These are phyloP conservation scores for Kwoniella dejecticola DNA, from an alignment of 768 basidiomycete genomes.

Conservation along the genomic window DNA sequence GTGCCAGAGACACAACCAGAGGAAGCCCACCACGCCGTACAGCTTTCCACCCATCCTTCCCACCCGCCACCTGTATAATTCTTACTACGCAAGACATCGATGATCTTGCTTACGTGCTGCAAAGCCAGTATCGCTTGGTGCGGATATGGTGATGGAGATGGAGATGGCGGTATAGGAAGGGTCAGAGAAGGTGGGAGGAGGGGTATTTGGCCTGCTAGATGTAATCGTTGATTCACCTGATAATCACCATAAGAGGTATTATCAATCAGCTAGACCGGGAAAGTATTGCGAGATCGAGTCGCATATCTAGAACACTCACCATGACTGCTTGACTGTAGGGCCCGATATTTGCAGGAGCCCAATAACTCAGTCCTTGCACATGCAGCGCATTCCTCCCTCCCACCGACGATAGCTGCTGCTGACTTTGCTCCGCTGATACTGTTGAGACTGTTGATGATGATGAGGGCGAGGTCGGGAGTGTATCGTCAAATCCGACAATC, in stretches of 20 bases:
- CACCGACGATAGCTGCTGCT: no score
- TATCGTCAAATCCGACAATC: conserved; percentile 69
- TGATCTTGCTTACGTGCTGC: conserved; percentile 77
- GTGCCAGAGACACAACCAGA: conserved; percentile 17
- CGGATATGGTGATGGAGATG: conserved; percentile 51
- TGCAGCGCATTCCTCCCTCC: conserved; percentile 71
- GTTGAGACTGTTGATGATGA: no score
- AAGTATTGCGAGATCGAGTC: no score
- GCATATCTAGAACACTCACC: no score
- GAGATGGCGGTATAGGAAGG: conserved; percentile 62
- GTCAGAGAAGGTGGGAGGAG: conserved; percentile 73
- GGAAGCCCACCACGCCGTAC: conserved; percentile 80
- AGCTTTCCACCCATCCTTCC: conserved; percentile 66
- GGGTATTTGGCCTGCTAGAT: conserved; percentile 93
- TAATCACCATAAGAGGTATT: neutral
- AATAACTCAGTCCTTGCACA: conserved; percentile 94
- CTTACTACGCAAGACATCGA: conserved; percentile 62
- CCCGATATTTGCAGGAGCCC: conserved; percentile 99
- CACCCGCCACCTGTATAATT: conserved; percentile 63
- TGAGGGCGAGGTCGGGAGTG: neutral
- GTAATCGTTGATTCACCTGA: conserved; percentile 74
- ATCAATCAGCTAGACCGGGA: no score
- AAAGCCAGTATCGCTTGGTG: conserved; percentile 73
- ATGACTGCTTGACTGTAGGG: conserved; percentile 93
- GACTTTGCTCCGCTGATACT: no score